Evolutionary conservation across 352 stramenopile species (phyloP).

Genomic region (Pythium scleroteichum): DNA sequence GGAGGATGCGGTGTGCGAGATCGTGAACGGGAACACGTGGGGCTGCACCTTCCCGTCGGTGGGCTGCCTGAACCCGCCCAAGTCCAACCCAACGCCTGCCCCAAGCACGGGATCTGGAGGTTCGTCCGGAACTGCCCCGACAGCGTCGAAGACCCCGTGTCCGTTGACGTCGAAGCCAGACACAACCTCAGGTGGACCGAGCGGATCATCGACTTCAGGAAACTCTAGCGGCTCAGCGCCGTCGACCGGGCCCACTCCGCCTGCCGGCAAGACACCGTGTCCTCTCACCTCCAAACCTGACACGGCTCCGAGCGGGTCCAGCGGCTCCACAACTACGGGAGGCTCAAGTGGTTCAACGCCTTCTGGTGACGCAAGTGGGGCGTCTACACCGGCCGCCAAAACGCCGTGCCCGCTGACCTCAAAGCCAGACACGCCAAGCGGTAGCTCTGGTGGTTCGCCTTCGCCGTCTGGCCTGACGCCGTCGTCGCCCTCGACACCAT

Average conservation of each 20-base stretch:
- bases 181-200: background rate
- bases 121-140: no score
- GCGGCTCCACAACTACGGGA: background rate
- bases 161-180: constrained; percentile 17
- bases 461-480: no score
- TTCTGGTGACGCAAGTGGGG: background rate
- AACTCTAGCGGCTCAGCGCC: background rate
- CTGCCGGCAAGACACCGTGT: background rate
- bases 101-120: background rate
- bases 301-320: background rate
- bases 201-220: background rate
- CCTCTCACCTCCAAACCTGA: constrained; percentile 13
- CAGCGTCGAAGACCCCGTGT: constrained; percentile 6
- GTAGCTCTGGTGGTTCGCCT: no score
- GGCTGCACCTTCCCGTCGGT: constrained; percentile 34
- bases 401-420: background rate
- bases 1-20: constrained; percentile 31
- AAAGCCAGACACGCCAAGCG: constrained; percentile 2
- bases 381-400: constrained; percentile 5
- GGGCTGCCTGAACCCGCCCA: constrained; percentile 16
- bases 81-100: background rate
- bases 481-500: background rate
- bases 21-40: constrained; percentile 26
- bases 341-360: constrained; percentile 5
- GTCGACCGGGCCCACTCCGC: background rate